Evolutionary conservation across 192 early-diverging fungal species (phyloP).

Genomic region (Umbelopsis sp.): DNA sequence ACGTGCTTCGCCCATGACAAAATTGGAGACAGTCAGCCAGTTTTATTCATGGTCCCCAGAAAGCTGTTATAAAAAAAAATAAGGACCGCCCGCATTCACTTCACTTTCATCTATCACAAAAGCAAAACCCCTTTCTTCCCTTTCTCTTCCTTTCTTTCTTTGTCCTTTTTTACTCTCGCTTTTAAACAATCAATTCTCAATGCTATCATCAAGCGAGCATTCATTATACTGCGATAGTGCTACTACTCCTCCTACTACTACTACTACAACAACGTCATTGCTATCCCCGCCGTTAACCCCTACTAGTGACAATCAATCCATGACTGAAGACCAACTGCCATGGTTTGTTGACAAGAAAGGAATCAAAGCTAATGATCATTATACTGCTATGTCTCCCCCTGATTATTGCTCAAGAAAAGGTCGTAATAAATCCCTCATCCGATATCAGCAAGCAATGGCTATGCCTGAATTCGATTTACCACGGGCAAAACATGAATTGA

Average conservation of each 20-base stretch:
- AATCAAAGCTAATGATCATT: background rate
- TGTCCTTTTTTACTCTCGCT: background rate
- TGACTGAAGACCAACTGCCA: background rate
- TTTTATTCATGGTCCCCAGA: constrained; percentile 13
- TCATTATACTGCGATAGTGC: background rate
- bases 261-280: constrained; percentile 1
- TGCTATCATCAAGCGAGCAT: background rate
- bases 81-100: background rate
- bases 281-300: constrained; percentile 5
- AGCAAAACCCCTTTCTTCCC: background rate
- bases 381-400: background rate
- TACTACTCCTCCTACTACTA: background rate
- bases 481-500: background rate
- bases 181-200: background rate
- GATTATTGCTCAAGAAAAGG: background rate
- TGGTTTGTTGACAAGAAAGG: background rate
- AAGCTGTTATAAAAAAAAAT: background rate
- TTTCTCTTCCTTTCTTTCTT: background rate
- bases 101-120: too few relatives aligned
- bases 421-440: constrained; percentile 1
- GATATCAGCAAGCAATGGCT: constrained; percentile 5
- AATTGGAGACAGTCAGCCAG: constrained; percentile 1
- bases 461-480: background rate
- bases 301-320: constrained; percentile 13
- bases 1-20: constrained; percentile 8